A percentile compares a stretch with the other conserved stretches of the same genome.
These are phyloP conservation scores for Rubus parviflorus DNA, from an alignment of 306 rosid species.

Conservation along the genomic window DNA sequence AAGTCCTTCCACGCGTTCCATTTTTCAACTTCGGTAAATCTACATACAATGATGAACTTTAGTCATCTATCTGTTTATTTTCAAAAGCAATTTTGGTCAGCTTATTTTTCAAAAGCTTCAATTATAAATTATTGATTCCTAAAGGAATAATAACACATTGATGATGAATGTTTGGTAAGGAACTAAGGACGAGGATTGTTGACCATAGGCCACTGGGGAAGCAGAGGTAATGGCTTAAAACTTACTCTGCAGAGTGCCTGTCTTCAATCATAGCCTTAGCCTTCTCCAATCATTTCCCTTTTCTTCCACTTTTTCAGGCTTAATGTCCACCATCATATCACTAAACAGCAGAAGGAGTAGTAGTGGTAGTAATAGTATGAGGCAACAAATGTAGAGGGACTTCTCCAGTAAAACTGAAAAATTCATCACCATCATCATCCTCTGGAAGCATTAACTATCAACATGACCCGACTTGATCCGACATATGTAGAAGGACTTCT, in stretches of 20 bases:
- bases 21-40: background rate
- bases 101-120: background rate
- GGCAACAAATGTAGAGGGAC: background rate
- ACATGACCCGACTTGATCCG: no score
- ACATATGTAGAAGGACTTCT: no score
- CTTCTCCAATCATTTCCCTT: constrained; percentile 38
- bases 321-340: constrained; percentile 20
- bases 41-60: background rate
- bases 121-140: background rate
- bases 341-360: no score
- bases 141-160: background rate
- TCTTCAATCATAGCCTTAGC: constrained; percentile 43
- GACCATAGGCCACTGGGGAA: constrained; percentile 34
- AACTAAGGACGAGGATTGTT: constrained; percentile 33
- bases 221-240: constrained; percentile 36
- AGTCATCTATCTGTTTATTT: background rate
- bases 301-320: constrained; percentile 27
- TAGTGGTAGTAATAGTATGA: background rate
- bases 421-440: background rate
- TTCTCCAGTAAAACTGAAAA: background rate
- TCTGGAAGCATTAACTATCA: no score
- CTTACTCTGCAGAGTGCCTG: constrained; percentile 39
- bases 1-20: no score
- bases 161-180: constrained; percentile 17
- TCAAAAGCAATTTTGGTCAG: background rate